phyloP scores from a whole-genome alignment of 1,284 basidiomycete species.

The Afroboletus lepidellus region DNA sequence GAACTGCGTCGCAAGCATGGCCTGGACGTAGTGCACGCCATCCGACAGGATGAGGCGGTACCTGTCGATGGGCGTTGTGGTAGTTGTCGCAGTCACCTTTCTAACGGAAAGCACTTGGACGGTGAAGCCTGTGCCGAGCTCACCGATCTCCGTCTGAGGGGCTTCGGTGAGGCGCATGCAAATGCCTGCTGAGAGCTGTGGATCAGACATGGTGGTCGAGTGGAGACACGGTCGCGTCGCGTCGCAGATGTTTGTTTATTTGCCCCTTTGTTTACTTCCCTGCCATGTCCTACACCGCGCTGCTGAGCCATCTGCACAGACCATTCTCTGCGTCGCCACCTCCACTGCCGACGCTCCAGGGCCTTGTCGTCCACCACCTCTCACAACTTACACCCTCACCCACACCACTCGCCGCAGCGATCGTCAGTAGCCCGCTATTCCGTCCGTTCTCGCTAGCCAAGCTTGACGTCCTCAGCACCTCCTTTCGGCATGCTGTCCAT shows the following conservation, averaged over 20 bases:
- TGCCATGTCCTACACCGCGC: constrained; percentile 44
- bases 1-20: constrained; percentile 94
- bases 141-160: constrained; percentile 46
- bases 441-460: constrained; percentile 47
- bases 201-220: constrained; percentile 34
- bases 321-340: constrained; percentile 47
- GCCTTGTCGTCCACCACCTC: constrained; percentile 63
- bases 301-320: constrained; percentile 59
- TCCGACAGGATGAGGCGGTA: constrained; percentile 80
- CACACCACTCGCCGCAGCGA: constrained; percentile 63
- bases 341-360: constrained; percentile 49
- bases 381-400: constrained; percentile 51
- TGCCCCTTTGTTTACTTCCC: constrained; percentile 10
- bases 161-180: constrained; percentile 51
- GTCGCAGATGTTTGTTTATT: constrained; percentile 17
- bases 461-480: constrained; percentile 52
- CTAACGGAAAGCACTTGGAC: constrained; percentile 85
- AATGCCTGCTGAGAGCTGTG: constrained; percentile 51
- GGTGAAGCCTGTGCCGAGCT: constrained; percentile 58
- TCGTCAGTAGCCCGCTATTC: constrained; percentile 61
- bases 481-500: constrained; percentile 64
- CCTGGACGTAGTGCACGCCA: constrained; percentile 80
- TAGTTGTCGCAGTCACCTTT: constrained; percentile 54
- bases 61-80: constrained; percentile 49
- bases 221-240: constrained; percentile 13